Base-by-base conservation (phyloP, 306 rosid species). In the Quillaja saponaria region DNA sequence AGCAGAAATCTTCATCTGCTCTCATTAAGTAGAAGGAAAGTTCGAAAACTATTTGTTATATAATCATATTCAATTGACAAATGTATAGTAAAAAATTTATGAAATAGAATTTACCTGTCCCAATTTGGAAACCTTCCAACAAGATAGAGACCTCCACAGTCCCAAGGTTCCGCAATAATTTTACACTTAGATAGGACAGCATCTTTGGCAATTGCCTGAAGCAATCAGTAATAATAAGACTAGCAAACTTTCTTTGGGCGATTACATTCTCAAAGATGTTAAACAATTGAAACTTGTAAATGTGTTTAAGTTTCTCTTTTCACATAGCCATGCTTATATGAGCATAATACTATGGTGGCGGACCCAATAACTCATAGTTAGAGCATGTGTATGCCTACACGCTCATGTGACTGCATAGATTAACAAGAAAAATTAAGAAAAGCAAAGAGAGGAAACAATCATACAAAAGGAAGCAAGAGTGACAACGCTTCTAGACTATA, bases 91-190 rank as follows among this genome's bases (percentile, higher is more conserved):
- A 12, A 2, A 39, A 39, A 1, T 2, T 39, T 8, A 39, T 39
- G 44, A 55, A 11, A 47, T 14, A 51, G 19, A 39, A 52, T 50
- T 44, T 78, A 92, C 99, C 99, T 81, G 66, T 92, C 99, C 99
- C 99, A 92, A 72, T 92, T 92, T 63, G 99, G 96, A 76, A 89
- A 92, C 40, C 82, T 67, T 71, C 96, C 96, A 80, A 92, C 96
- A 68, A 89, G 96, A 85, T 92, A 87, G 59, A 89, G 99, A 71
- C 91, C 95, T 62, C 91, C 95, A 67, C 99, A 92, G 72, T 92
- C 99, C 99, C 99, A 92, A 64, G 99, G 99, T 81, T 92, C 99
- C n/a, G 99, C 77, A 76, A 92, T 85, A 68, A 92, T 72, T 75
- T 92, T 92, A 76, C 96, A 92, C 72, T 94, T 86, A 8, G 99